Evolutionary conservation across 805 yeast genomes (phyloP), one percentile per base, ranked within the genome.

Genomic region (Metschnikowia aberdeeniae): DNA sequence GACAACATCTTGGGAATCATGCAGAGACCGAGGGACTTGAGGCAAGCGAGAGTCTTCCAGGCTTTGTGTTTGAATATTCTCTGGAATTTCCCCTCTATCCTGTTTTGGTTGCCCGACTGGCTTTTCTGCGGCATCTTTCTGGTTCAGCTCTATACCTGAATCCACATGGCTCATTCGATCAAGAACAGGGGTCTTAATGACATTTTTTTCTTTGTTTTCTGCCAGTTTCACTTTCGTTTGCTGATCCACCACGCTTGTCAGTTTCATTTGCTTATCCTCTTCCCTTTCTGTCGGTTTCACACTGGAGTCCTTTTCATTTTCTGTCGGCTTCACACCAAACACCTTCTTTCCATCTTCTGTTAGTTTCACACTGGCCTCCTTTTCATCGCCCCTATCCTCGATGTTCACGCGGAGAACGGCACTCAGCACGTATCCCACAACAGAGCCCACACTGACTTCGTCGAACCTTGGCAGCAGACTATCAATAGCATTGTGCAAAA

Each of bases 381-480:
- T 11, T 22, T 4, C 14, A 14, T 34, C 28, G 11, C 12, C 28
- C 30, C 13, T 20, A 6, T 20, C 42, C 24, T 50, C 55, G 5
- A 54, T 42, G 19, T 32, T 33, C 10, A 54, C 13, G 13, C 58
- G 43, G 12, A 54, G 30, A 19, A 51, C 51, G 4, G 55, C 58
- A 22, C 42, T 54, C 12, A 53, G 26, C 9, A 52, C 43, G 10
- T 43, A 26, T 5, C 58, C 58, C n/a, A 54, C 46, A 12, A 54
- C 19, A 2, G 53, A 41, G 4, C 45, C 52, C 14, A 54, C 46
- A 4, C 42, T 37, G 14, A 34, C 29, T 10, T n/a, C 24, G 6
- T 11, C 26, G 13, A 42, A 52, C 22, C 44, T 50, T 4, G 44
- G 19, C 43, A 40, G 41, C 36, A 17, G 17, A 26, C 36, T 47